These are phyloP conservation scores for Malassezia furfur DNA, from an alignment of 1,284 basidiomycete genomes.

Conservation along the genomic window DNA sequence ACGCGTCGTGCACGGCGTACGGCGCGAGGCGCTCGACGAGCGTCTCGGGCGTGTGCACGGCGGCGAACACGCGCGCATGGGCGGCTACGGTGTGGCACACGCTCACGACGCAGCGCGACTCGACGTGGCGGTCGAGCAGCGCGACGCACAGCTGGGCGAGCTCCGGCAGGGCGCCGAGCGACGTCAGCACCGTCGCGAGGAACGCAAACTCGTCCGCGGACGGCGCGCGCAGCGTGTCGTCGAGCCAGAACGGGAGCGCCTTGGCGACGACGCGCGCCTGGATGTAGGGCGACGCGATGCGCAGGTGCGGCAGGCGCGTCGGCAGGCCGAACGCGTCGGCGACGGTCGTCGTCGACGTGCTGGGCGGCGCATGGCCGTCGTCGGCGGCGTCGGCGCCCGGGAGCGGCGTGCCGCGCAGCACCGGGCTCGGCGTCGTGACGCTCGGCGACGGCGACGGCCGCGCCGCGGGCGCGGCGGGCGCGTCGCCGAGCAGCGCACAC, in stretches of 20 bases:
- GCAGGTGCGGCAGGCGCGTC: slow-evolving; percentile 22
- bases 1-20: slow-evolving; percentile 9
- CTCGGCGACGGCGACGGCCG: neutral
- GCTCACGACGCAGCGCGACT: slow-evolving; percentile 11
- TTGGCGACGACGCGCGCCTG: slow-evolving; percentile 17
- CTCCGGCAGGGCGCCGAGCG: slow-evolving; percentile 3
- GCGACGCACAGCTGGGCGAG: slow-evolving; percentile 4
- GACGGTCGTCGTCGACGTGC: neutral
- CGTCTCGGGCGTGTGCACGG: neutral
- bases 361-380: neutral
- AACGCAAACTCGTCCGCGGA: slow-evolving; percentile 4
- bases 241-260: neutral
- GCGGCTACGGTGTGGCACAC: slow-evolving; percentile 8
- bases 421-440: neutral
- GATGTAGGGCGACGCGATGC: slow-evolving; percentile 32
- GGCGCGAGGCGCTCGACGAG: slow-evolving; percentile 8
- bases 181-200: slow-evolving; percentile 1
- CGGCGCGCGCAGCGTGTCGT: neutral
- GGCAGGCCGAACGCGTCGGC: slow-evolving; percentile 1
- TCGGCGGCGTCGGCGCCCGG: neutral
- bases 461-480: neutral
- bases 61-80: slow-evolving; percentile 8
- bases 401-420: neutral
- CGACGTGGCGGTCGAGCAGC: slow-evolving; percentile 15
- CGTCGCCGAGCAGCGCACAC: neutral